phyloP scores from a whole-genome alignment of 2,329 filamentous ascomycete genomes.

The Cercospora citrullina region DNA sequence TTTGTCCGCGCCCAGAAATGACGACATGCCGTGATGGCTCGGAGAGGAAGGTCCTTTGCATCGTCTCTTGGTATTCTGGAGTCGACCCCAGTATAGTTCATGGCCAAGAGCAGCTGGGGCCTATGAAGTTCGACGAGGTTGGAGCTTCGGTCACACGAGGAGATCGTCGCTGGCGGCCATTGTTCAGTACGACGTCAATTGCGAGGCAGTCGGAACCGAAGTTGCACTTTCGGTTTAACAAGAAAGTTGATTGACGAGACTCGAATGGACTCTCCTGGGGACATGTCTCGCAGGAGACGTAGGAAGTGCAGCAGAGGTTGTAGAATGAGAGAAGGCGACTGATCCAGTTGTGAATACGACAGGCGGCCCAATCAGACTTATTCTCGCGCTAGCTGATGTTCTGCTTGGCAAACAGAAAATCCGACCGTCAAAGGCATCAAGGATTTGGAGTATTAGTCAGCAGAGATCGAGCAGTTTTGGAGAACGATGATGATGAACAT shows the following conservation, averaged over 20 bases:
- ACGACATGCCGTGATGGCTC: neutral
- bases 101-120: neutral
- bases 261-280: too few relatives aligned
- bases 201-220: neutral
- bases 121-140: neutral
- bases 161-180: neutral
- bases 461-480: neutral
- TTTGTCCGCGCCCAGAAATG: neutral
- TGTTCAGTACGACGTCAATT: neutral
- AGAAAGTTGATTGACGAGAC: neutral
- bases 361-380: neutral
- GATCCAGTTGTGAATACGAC: neutral
- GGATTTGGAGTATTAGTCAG: neutral
- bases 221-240: neutral
- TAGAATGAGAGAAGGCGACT: neutral
- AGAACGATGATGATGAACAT: neutral
- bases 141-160: neutral
- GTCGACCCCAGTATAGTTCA: neutral
- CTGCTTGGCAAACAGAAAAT: neutral
- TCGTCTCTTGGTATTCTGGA: slow-evolving; percentile 1
- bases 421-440: neutral
- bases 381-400: neutral
- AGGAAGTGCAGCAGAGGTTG: neutral
- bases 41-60: neutral
- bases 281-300: neutral